These are phyloP conservation scores for Microcyclospora pomicola DNA, from an alignment of 2,329 filamentous ascomycete genomes.

Conservation along the genomic window DNA sequence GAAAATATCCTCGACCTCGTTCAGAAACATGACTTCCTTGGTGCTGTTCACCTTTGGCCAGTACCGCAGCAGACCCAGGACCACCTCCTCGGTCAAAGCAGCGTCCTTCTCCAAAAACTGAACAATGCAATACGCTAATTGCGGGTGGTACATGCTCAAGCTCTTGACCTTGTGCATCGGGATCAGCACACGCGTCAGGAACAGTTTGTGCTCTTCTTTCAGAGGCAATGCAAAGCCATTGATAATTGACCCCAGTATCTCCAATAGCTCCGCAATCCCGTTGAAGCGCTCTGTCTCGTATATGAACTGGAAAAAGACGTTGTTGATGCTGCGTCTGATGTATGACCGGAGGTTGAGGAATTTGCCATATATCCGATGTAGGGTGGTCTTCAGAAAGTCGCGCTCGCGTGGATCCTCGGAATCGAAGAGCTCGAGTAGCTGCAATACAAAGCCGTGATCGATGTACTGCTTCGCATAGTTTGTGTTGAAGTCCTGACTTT, in stretches of 20 bases:
- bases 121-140: slow-evolving; percentile 96
- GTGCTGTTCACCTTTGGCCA: slow-evolving; percentile 99
- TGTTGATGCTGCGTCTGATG: slow-evolving; percentile 97
- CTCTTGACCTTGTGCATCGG: slow-evolving; percentile 97
- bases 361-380: slow-evolving; percentile 97
- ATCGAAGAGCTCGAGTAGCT: slow-evolving; percentile 91
- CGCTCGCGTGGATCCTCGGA: slow-evolving; percentile 93
- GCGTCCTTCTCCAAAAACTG: slow-evolving; percentile 98
- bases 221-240: slow-evolving; percentile 93
- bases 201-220: slow-evolving; percentile 98
- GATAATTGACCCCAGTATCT: slow-evolving; percentile 97
- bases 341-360: slow-evolving; percentile 96
- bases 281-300: slow-evolving; percentile 99
- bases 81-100: slow-evolving; percentile 91
- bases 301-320: slow-evolving; percentile 98
- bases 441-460: slow-evolving; percentile 92
- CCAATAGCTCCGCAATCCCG: slow-evolving; percentile 87
- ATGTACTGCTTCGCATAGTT: slow-evolving; percentile 99
- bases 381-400: slow-evolving; percentile 94
- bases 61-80: slow-evolving; percentile 84
- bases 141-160: slow-evolving; percentile 98
- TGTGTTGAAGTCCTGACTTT: slow-evolving; percentile 99
- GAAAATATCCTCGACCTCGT: slow-evolving; percentile 98
- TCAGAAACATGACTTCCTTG: slow-evolving; percentile 99
- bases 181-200: slow-evolving; percentile 82